Base-by-base conservation (phyloP, 225 moss, liverwort and hornwort genomes). In the Straminergon stramineum region DNA sequence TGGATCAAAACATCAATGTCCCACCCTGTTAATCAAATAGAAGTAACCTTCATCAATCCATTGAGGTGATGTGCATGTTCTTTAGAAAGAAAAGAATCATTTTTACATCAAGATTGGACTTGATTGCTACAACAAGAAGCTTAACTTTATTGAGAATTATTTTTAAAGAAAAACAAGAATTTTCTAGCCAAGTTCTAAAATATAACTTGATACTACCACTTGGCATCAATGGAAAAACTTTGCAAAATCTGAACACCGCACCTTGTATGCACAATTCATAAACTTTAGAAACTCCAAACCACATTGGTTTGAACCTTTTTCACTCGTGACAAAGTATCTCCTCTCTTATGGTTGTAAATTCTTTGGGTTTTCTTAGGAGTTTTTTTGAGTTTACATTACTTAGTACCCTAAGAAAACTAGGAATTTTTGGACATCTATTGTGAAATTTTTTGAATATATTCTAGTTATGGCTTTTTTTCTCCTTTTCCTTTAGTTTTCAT, bases 211-310 rank as follows among this genome's bases (percentile, higher is more conserved):
- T 31, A 75, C 12, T 51, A 51, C 12, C 4, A 75, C 7, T 51
- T 31, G 7, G 4, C 7, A 13, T 48, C 48, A 48, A 48, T 28
- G 17, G 17, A 30, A 10, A 45, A 26, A 26, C 15, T 51, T 48
- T 1, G 51, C 4, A 51, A 48, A 30, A 75, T 24, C 2, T 48
- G 1, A 51, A 19, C 1, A 75, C 19, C 11, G 7, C 0, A 0
- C 11, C 17, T 48, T 75, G 4, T 48, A 18, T 75, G 2, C 0
- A 75, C 31, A 48, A 48, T 43, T 48, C 4, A 75, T 48, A 75
- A 74, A 45, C 5, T 74, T 45, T 45, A 4, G 15, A 18, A 75
- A 48, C 1, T 51, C 48, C 11, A 75, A 45, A 75, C 18, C 0
- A 31, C 1, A 4, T 75, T 45, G 4, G 31, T 6, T 6, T 30